Conservation (phyloP, 176 grass and related monocot genomes). For the Miscanthus lutarioriparius region DNA sequence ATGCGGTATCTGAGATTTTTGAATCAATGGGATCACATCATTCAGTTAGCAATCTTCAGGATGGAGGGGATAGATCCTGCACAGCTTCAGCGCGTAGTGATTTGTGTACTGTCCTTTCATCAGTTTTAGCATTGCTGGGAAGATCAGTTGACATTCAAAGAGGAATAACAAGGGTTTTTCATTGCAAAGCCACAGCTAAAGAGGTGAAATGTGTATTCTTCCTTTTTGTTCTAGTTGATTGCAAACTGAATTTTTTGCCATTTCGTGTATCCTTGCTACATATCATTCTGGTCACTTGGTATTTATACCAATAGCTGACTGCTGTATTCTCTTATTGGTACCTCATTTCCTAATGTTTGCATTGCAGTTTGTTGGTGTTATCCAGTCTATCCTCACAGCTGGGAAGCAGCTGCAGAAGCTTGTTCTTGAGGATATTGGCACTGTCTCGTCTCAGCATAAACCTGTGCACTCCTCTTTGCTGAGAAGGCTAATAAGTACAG, state of each 20-base stretch:
- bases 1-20: slow-evolving; percentile 86
- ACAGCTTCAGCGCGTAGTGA: slow-evolving; percentile 47
- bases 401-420: slow-evolving; percentile 80
- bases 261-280: background rate
- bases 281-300: background rate
- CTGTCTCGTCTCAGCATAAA: slow-evolving; percentile 36
- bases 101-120: slow-evolving; percentile 64
- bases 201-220: slow-evolving; percentile 54
- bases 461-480: slow-evolving; percentile 62
- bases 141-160: slow-evolving; percentile 83
- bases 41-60: slow-evolving; percentile 37
- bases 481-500: slow-evolving; percentile 79
- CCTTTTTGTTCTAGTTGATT: slow-evolving; percentile 14
- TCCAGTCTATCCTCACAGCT: slow-evolving; percentile 75
- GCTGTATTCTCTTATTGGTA: background rate
- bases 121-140: slow-evolving; percentile 71
- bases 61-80: slow-evolving; percentile 18
- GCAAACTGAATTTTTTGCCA: background rate
- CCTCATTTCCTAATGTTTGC: slow-evolving; percentile 21
- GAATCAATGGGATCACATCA: slow-evolving; percentile 66
- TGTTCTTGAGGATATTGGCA: slow-evolving; percentile 46
- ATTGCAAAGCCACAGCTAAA: slow-evolving; percentile 67
- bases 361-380: slow-evolving; percentile 72
- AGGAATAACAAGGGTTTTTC: slow-evolving; percentile 94
- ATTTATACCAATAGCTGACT: slow-evolving; percentile 4